Evolutionary conservation across 257 asterid genomes (phyloP).

Genomic region (Capsicum baccatum): DNA sequence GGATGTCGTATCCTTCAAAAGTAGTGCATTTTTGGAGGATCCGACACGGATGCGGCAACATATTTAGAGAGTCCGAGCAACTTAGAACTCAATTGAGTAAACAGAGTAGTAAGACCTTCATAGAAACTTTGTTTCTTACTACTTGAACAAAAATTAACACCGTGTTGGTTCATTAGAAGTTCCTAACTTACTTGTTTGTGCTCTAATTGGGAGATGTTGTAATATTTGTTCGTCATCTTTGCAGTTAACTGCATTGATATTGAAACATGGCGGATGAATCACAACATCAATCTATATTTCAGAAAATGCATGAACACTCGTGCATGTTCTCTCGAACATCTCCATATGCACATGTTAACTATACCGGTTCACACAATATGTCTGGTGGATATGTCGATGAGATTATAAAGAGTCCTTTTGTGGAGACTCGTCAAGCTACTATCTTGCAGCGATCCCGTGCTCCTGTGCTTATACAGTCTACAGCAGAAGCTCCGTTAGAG

Average conservation of each 20-base stretch:
- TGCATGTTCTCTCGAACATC: constrained; percentile 21
- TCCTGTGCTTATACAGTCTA: constrained; percentile 30
- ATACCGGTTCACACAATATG: not conserved
- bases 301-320: constrained; percentile 25
- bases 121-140: not conserved
- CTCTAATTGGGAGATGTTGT: not conserved
- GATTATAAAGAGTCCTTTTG: constrained; percentile 24
- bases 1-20: no score
- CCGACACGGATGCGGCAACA: no score
- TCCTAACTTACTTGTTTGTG: not conserved
- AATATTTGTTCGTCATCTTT: not conserved
- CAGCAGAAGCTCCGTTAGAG: constrained; percentile 25
- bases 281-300: constrained; percentile 30
- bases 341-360: constrained; percentile 4
- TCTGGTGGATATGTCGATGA: constrained; percentile 18
- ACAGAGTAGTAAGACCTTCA: not conserved
- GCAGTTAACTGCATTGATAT: not conserved
- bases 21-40: no score
- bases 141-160: not conserved
- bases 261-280: not conserved
- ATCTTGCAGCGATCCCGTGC: not conserved
- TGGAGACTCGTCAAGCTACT: constrained; percentile 6
- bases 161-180: not conserved
- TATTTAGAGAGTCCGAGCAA: not conserved
- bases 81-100: not conserved